Percentiles rank a stretch among this genome's conserved stretches.
Conservation (phyloP, 257 asterid species). For the Petunia axillaris region DNA sequence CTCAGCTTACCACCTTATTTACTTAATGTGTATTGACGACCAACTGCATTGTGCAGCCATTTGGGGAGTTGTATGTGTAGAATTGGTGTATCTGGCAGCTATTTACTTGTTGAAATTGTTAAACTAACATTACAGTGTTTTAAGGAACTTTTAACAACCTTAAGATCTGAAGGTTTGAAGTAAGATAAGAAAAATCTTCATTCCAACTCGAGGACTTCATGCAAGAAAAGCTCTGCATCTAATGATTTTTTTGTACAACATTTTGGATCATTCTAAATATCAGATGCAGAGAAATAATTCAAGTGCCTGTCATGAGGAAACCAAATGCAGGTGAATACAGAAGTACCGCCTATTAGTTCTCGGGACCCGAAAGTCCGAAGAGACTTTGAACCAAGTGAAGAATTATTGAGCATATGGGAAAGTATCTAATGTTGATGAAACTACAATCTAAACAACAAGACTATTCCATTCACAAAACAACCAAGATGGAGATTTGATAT, state of each 20-base stretch:
- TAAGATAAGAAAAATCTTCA: background rate
- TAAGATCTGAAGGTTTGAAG: background rate
- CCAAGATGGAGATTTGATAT: background rate
- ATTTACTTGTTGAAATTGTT: background rate
- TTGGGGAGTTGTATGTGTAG: background rate
- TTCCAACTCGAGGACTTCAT: background rate
- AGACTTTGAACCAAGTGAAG: no score
- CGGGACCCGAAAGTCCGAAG: no score
- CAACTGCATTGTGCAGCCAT: slow-evolving; percentile 4
- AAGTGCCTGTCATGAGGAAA: background rate
- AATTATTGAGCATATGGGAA: no score
- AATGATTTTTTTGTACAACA: background rate
- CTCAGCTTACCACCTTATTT: background rate
- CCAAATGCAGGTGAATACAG: background rate
- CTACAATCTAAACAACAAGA: background rate
- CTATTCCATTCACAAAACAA: background rate
- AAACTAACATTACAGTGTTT: background rate
- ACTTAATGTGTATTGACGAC: background rate
- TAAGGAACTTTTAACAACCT: background rate
- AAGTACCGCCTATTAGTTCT: background rate
- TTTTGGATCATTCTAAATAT: background rate
- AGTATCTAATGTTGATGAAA: no score
- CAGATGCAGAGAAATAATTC: background rate
- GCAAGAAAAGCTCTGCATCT: background rate
- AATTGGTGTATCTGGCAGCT: background rate